Evolutionary conservation across 306 rosid species (phyloP), one percentile per base, ranked within the genome.

Genomic region (Alnus rubra): DNA sequence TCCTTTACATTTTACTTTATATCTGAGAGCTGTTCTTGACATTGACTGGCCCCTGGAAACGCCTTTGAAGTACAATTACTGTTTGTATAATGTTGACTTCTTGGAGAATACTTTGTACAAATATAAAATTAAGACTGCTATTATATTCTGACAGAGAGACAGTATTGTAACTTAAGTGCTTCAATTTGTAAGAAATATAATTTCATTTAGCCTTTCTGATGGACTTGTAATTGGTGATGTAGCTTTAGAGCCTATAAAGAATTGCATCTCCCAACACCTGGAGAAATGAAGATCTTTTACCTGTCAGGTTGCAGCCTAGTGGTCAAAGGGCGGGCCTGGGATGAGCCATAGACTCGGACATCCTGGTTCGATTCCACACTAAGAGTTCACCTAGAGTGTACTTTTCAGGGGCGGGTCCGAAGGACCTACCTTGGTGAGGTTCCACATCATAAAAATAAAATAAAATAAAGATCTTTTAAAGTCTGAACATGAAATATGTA

Each of bases 31-130:
- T 84, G 88, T 76, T 78, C 50, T 69, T 74, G 73, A 71, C 55
- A 52, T 85, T 64, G 74, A 86, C 80, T 83, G 82, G 80, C 83
- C 73, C 73, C 69, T 78, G 82, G 77, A 79, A 23, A 19, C 56
- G 87, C 77, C 80, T 82, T 82, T 76, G 52, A 77, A 79, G 74
- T 90, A 83, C 81, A 82, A 73, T 81, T 80, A 74, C 62, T 82
- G 84, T 81, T 81, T 89, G 84, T 89, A 88, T 81, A 87, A 87
- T 86, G 79, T 86, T 80, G n/a, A 74, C 80, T 47, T 76, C 81
- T 73, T 54, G 62, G 76, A 80, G 85, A 83, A 83, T 86, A 82
- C 77, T 47, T 78, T 88, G 87, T 88, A 89, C 86, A 87, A 86
- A 89, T 79, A 83, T 86, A 89, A 82, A 70, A 79, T 82, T 80